Conservation (phyloP, 2,329 filamentous ascomycete genomes). For the Didymosphaeria variabile region DNA sequence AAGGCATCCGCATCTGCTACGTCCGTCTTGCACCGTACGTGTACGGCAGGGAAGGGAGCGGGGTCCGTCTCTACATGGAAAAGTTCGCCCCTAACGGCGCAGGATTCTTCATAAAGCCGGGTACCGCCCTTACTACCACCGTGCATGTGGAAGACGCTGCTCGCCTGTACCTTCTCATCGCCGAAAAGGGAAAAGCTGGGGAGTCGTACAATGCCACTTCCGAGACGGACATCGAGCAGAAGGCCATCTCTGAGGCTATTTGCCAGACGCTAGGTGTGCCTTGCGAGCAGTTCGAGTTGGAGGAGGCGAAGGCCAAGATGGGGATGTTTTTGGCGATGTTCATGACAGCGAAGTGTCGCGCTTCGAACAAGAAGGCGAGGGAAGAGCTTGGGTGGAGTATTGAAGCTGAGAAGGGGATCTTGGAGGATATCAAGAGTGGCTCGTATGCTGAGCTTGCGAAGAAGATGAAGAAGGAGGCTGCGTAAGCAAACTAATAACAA, state of each 20-base stretch:
- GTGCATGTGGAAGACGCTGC: slow-evolving; percentile 58
- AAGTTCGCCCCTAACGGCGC: slow-evolving; percentile 4
- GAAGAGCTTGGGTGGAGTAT: slow-evolving; percentile 53
- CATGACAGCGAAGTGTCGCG: slow-evolving; percentile 45
- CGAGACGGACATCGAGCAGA: slow-evolving; percentile 44
- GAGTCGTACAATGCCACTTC: slow-evolving; percentile 48
- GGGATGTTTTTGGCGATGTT: slow-evolving; percentile 48
- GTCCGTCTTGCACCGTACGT: slow-evolving; percentile 56
- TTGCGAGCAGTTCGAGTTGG: slow-evolving; percentile 26
- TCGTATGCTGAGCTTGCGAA: slow-evolving; percentile 27
- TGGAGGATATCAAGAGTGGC: slow-evolving; percentile 46
- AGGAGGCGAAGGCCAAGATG: slow-evolving; percentile 36
- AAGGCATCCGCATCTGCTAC: slow-evolving; percentile 47
- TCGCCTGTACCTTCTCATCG: slow-evolving; percentile 51
- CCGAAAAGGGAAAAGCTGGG: slow-evolving; percentile 46
- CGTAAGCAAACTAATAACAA: background rate
- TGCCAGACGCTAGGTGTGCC: slow-evolving; percentile 33
- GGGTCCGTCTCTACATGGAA: slow-evolving; percentile 33
- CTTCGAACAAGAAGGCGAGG: slow-evolving; percentile 50
- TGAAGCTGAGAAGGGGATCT: slow-evolving; percentile 38
- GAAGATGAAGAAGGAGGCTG: slow-evolving; percentile 15
- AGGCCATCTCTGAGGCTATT: slow-evolving; percentile 42
- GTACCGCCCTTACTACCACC: slow-evolving; percentile 38
- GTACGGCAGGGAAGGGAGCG: slow-evolving; percentile 54
- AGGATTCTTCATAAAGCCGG: slow-evolving; percentile 33